These are phyloP conservation scores for Mayamaea pseudoterrestris DNA, from an alignment of 108 stramenopile species.

Conservation along the genomic window DNA sequence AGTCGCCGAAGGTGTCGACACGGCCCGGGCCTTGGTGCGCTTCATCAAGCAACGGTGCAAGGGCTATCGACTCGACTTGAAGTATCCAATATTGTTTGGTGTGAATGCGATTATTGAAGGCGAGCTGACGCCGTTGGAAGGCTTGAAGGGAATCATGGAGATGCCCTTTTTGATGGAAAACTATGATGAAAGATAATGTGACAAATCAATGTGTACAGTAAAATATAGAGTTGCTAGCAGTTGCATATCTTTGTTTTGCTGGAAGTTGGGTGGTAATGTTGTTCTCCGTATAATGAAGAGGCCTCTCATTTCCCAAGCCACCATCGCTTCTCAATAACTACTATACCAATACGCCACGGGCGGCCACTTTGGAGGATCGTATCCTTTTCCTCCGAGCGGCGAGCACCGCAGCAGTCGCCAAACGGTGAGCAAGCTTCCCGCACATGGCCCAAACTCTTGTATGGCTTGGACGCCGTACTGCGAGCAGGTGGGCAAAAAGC, in stretches of 20 bases:
- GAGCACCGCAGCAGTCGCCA: slow-evolving; percentile 76
- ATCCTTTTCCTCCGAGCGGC: slow-evolving; percentile 80
- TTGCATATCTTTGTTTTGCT: neutral
- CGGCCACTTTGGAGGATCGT: slow-evolving; percentile 83
- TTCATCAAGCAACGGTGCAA: slow-evolving; percentile 81
- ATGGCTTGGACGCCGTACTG: slow-evolving; percentile 84
- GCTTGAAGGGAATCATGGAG: slow-evolving; percentile 82
- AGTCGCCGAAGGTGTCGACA: slow-evolving; percentile 94
- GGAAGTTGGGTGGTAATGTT: neutral
- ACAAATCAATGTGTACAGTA: no score
- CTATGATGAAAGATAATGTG: slow-evolving; percentile 57
- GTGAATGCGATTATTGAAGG: slow-evolving; percentile 87
- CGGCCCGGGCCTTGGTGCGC: slow-evolving; percentile 79
- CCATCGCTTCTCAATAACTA: slow-evolving; percentile 48
- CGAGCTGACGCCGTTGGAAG: slow-evolving; percentile 74
- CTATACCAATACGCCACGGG: slow-evolving; percentile 59
- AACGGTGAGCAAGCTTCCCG: slow-evolving; percentile 59
- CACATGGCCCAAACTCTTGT: slow-evolving; percentile 58
- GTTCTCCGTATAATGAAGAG: neutral
- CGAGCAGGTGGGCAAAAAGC: slow-evolving; percentile 80
- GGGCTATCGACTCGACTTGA: slow-evolving; percentile 87
- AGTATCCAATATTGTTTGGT: slow-evolving; percentile 94
- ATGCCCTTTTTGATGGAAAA: slow-evolving; percentile 90
- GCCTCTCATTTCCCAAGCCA: no score
- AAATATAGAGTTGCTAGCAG: neutral